Evolutionary conservation across 2,329 filamentous ascomycete species (phyloP), one percentile per base, ranked within the genome.

Genomic region (Colletotrichum brevisporum): DNA sequence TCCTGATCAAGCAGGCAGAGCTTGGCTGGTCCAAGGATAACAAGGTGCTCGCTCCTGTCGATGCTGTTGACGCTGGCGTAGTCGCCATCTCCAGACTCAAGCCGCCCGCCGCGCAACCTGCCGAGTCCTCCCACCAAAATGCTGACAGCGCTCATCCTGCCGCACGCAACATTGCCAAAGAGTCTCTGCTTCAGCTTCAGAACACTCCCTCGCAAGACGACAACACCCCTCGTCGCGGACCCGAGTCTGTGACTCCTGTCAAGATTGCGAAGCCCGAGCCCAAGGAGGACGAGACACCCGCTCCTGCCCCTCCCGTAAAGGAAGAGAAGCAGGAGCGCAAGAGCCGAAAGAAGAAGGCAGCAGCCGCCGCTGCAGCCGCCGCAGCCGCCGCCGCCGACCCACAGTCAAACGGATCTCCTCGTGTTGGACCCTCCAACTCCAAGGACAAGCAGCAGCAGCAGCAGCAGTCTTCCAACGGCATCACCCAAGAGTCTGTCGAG

Each of bases 11-110:
- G 79, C 94, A 95, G 78, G 89, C 91, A 59, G 95, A 98, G 80
- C 85, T 99, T 56, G 96, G 97, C 36, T 98, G 95, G 95, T 92
- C 91, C 74, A 89, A 90, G 74, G 94, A 98, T 71, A 95, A 94
- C 81, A 97, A 97, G 84, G 93, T 97, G 61, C 84, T 97, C 47
- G 84, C 91, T 62, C 87, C 92, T 0, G 89, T 96, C 47, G 91
- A 97, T 79, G 95, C 94, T 2, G 86, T 94, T 52, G 86, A 91
- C 61, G 87, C 90, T 63, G 94, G 93, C 9, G 83, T 92, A 31
- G 93, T 97, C 67, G 89, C 89, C 48, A 91, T 97, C 59, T 87
- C 89, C 41, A 91, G 93, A 75, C 86, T 97, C 45, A 88, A 87
- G 78, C 78, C 83, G 39, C 83, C 76, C 78, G 81, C 77, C 75